Base-by-base conservation (phyloP, 2,329 filamentous ascomycete species). In the Albophoma yamanashiensis region DNA sequence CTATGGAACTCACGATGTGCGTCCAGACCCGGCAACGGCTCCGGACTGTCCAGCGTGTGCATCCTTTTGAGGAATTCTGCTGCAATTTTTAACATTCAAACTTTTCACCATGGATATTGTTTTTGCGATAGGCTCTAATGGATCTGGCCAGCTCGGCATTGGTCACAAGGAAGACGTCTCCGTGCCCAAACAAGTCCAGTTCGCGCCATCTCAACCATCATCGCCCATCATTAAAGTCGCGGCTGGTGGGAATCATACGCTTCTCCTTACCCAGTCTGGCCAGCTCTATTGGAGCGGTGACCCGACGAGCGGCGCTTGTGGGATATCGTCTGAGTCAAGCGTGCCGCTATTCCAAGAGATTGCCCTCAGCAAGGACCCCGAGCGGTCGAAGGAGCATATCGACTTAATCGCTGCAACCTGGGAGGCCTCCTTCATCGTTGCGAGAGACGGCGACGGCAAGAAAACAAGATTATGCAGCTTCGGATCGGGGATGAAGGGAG, bases 211-310 rank as follows among this genome's bases (percentile, higher is more conserved):
- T 17, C 67, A 69, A 57, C 69, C 74, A 42, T 65, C 68, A 36
- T 70, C 75, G 17, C 67, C 71, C 34, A 70, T 80, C 59, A 65
- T 69, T 58, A 71, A 70, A 50, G 71, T 81, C 12, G 75, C 76
- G 25, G 79, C 90, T 9, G 93, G 93, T 4, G 92, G 92, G 1
- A 97, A 97, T 68, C 93, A 97, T 72, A 95, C 91, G 0, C 75
- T 97, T 4, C 71, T 96, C 12, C 76, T 92, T 14, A 83, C 82
- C n/a, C 68, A 76, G 4, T 70, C 77, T 34, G 87, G 87, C 0
- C 66, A 75, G 1, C 75, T 92, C 0, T 89, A 84, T 67, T 86
- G 83, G 67, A 81, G 85, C 55, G 92, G 92, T 1, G 82, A 87
- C 61, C 77, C 74, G 9, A 69, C 74, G 2, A 77, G 70, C 14